phyloP scores from a whole-genome alignment of 73 alveolate genomes.

The Symbiodinium pilosum region DNA sequence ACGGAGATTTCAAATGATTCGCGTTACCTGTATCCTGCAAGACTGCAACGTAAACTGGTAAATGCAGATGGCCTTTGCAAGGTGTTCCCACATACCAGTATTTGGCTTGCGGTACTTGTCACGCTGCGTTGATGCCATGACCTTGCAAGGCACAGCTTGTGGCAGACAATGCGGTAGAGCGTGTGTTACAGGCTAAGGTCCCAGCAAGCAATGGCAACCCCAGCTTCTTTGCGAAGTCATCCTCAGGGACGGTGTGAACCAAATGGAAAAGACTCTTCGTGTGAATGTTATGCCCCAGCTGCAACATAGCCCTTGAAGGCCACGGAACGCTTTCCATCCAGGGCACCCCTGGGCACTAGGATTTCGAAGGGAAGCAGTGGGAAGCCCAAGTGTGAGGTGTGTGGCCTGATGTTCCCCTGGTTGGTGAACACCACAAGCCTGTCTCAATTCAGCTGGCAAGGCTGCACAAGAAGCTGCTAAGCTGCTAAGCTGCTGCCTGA shows the following conservation, averaged over 20 bases:
- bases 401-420: conserved; percentile 91
- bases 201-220: conserved; percentile 24
- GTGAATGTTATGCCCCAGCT: too few species aligned
- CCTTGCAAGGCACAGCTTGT: background rate
- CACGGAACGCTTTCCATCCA: conserved; percentile 45
- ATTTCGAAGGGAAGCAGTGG: too few species aligned
- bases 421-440: conserved; percentile 87
- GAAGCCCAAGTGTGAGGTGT: too few species aligned
- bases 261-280: too few species aligned
- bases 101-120: conserved; percentile 80
- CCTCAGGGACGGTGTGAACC: background rate
- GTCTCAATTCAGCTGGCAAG: background rate
- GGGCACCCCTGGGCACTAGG: conserved; percentile 63
- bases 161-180: background rate
- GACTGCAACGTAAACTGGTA: too few species aligned
- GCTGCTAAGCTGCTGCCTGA: background rate
- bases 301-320: conserved; percentile 91
- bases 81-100: conserved; percentile 71
- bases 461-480: background rate
- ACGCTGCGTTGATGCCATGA: conserved; percentile 34
- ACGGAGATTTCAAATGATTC: too few species aligned
- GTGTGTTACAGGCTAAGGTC: background rate
- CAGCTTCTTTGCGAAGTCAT: conserved; percentile 42
- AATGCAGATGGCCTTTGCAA: conserved; percentile 30
- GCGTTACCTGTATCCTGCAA: too few species aligned